Conservation (phyloP, 805 yeast species). For the Candida piceae region DNA sequence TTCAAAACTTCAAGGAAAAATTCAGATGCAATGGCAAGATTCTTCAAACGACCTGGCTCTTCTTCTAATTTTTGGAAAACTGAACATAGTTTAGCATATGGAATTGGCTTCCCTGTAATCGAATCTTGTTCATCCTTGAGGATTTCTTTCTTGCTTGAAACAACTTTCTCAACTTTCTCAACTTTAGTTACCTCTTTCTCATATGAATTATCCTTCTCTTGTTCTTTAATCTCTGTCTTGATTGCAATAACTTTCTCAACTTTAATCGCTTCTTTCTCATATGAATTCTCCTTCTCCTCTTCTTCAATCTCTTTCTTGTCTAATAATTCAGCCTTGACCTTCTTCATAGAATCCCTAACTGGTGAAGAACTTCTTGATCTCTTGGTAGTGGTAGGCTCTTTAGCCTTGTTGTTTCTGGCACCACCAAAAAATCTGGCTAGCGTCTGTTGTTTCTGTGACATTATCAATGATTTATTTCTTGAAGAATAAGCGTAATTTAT, state of each 20-base stretch:
- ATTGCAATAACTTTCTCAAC: too few species aligned
- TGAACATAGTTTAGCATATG: conserved; percentile 44
- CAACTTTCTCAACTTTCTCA: conserved; percentile 2
- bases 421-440: conserved; percentile 18
- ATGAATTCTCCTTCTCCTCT: background rate
- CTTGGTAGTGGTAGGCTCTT: conserved; percentile 2
- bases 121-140: conserved; percentile 2
- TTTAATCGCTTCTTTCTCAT: background rate
- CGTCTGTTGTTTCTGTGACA: conserved; percentile 10
- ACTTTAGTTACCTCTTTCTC: conserved; percentile 3
- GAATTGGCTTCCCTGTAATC: conserved; percentile 19
- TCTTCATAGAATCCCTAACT: background rate
- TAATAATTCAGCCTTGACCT: too few species aligned
- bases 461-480: background rate
- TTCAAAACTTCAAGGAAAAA: conserved; percentile 63
- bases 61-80: conserved; percentile 75
- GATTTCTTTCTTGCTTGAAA: too few species aligned
- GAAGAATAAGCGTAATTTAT: too few species aligned
- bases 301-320: too few species aligned
- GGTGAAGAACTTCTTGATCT: conserved; percentile 11
- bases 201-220: conserved; percentile 3
- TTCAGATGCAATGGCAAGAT: conserved; percentile 67
- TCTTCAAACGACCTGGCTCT: conserved; percentile 79
- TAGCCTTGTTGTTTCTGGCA: background rate
- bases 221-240: conserved; percentile 11